Evolutionary conservation across 257 asterid species (phyloP).

Genomic region (Primulina huaijiensis): DNA sequence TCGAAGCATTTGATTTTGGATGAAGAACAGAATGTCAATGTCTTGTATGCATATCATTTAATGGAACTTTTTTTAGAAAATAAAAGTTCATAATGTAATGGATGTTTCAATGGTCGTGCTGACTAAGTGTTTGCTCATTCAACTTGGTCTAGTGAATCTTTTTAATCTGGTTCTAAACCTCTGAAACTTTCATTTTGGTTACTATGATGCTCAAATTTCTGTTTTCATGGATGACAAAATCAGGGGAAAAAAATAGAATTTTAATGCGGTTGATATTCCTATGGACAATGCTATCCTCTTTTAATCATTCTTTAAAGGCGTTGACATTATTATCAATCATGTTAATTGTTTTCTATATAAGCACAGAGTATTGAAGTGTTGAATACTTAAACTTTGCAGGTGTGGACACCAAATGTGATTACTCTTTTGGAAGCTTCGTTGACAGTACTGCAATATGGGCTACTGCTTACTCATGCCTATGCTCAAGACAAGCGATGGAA

Average conservation of each 20-base stretch:
- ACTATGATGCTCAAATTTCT: neutral
- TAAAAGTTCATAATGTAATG: neutral
- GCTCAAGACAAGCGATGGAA: conserved; percentile 97
- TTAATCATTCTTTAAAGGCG: neutral
- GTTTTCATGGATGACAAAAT: neutral
- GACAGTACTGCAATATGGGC: conserved; percentile 84
- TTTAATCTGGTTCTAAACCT: neutral
- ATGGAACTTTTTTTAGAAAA: neutral
- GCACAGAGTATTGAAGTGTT: neutral
- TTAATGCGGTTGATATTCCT: neutral
- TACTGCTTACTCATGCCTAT: conserved; percentile 82
- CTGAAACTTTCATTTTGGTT: neutral
- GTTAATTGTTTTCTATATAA: neutral
- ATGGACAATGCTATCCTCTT: conserved; percentile 6
- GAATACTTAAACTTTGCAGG: conserved; percentile 35
- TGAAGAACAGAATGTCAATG: neutral
- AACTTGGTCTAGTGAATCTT: neutral
- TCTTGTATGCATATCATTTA: neutral
- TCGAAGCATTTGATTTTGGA: neutral
- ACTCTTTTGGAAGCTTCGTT: conserved; percentile 84
- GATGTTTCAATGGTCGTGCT: neutral
- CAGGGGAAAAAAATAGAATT: neutral
- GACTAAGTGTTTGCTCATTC: neutral
- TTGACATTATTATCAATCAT: neutral
- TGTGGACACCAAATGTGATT: conserved; percentile 82